Evolutionary conservation across 192 early-diverging fungal genomes (phyloP).

Genomic region (Jimgerdemannia lactiflua): DNA sequence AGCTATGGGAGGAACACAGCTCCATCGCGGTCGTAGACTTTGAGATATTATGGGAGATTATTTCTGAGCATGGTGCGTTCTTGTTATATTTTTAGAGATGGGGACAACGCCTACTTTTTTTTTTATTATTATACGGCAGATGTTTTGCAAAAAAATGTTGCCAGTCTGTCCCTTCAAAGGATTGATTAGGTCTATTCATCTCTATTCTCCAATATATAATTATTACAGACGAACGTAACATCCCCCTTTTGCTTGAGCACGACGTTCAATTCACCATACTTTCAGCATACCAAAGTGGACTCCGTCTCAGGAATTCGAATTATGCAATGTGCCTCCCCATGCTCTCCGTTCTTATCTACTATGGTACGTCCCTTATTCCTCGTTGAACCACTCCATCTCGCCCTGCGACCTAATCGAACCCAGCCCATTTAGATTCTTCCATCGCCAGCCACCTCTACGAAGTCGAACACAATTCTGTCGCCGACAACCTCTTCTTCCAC

Average conservation of each 20-base stretch:
- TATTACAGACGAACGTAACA: constrained; percentile 26
- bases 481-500: background rate
- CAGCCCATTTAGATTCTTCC: background rate
- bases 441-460: background rate
- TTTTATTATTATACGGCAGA: background rate
- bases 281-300: constrained; percentile 24
- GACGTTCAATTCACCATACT: constrained; percentile 24
- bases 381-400: too few species aligned
- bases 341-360: constrained; percentile 29
- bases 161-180: too few species aligned
- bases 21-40: constrained; percentile 19
- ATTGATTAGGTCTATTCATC: background rate
- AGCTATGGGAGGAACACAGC: constrained; percentile 8
- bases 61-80: constrained; percentile 34
- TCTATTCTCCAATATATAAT: background rate
- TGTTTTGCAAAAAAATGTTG: too few species aligned
- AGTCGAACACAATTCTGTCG: background rate
- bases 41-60: constrained; percentile 35
- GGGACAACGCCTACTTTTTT: background rate
- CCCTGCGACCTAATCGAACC: background rate
- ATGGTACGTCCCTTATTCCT: constrained; percentile 14
- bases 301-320: constrained; percentile 11
- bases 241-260: constrained; percentile 25
- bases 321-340: constrained; percentile 29
- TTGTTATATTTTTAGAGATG: background rate